Conservation (phyloP, 202 grass and related monocot genomes). For the Elaeis oleifera region DNA sequence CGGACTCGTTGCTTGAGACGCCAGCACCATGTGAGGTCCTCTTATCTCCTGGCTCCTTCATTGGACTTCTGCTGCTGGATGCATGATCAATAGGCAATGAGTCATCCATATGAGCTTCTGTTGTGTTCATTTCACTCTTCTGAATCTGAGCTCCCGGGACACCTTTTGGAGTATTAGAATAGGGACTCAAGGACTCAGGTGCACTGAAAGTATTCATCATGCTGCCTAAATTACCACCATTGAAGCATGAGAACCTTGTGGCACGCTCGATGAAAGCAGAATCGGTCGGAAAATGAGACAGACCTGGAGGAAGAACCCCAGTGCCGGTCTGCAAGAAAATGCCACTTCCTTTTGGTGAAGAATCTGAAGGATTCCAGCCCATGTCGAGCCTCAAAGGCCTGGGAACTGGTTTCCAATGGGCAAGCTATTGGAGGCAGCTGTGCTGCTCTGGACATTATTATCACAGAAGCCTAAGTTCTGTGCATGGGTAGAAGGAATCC, state of each 20-base stretch:
- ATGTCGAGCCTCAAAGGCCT: background rate
- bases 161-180: slow-evolving; percentile 6
- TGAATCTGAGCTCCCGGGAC: background rate
- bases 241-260: slow-evolving; percentile 33
- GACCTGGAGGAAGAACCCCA: slow-evolving; percentile 12
- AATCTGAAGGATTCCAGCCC: too few species aligned
- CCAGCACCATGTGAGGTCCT: background rate
- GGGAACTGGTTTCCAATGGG: background rate
- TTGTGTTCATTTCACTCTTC: slow-evolving; percentile 24
- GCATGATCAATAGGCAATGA: background rate
- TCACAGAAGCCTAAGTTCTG: slow-evolving; percentile 5
- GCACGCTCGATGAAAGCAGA: slow-evolving; percentile 38
- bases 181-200: slow-evolving; percentile 19
- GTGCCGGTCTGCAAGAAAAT: slow-evolving; percentile 8
- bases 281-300: slow-evolving; percentile 17
- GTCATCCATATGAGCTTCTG: background rate
- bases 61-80: background rate
- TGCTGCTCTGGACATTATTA: background rate
- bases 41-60: slow-evolving; percentile 5
- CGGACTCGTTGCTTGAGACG: background rate
- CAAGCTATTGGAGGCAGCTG: background rate
- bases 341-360: too few species aligned
- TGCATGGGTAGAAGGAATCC: slow-evolving; percentile 13
- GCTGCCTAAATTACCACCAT: slow-evolving; percentile 30
- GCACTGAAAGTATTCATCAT: slow-evolving; percentile 25